phyloP scores from a whole-genome alignment of 164 flowering plant genomes.

The Buxus sempervirens region DNA sequence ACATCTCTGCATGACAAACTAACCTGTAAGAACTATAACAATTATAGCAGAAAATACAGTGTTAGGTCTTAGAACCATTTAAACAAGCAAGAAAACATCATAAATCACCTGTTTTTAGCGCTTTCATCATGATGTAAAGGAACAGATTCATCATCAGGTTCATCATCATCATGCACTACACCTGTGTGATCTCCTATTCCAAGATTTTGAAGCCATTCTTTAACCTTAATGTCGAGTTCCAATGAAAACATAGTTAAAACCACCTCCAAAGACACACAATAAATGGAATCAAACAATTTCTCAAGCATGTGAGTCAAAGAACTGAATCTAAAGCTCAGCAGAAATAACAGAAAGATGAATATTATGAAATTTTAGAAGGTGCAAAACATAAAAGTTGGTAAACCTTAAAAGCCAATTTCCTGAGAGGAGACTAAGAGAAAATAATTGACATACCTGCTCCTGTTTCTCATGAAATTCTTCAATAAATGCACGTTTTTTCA shows the following conservation, averaged over 20 bases:
- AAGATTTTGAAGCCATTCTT: constrained; percentile 98
- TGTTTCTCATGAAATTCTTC: constrained; percentile 97
- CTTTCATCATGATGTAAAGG: constrained; percentile 68
- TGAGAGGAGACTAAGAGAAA: not conserved
- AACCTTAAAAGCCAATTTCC: not conserved
- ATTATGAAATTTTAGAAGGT: too few species aligned
- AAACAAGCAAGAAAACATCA: constrained; percentile 9
- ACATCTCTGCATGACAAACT: constrained; percentile 73
- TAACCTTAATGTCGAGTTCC: constrained; percentile 57
- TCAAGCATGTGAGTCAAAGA: not conserved
- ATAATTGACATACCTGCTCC: constrained; percentile 63
- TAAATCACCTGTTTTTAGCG: constrained; percentile 66
- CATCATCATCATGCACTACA: constrained; percentile 80
- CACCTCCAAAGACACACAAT: not conserved
- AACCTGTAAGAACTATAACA: constrained; percentile 32
- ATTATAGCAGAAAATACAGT: constrained; percentile 17
- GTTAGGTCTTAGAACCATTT: constrained; percentile 6
- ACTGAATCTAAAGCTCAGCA: too few species aligned
- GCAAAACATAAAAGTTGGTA: not conserved
- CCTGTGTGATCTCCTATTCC: constrained; percentile 88
- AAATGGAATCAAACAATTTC: not conserved
- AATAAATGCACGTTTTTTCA: constrained; percentile 84
- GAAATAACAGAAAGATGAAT: not conserved
- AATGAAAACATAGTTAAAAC: constrained; percentile 22
- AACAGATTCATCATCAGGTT: constrained; percentile 67